Conservation (phyloP, 305 asterid species). For the Andrographis paniculata region DNA sequence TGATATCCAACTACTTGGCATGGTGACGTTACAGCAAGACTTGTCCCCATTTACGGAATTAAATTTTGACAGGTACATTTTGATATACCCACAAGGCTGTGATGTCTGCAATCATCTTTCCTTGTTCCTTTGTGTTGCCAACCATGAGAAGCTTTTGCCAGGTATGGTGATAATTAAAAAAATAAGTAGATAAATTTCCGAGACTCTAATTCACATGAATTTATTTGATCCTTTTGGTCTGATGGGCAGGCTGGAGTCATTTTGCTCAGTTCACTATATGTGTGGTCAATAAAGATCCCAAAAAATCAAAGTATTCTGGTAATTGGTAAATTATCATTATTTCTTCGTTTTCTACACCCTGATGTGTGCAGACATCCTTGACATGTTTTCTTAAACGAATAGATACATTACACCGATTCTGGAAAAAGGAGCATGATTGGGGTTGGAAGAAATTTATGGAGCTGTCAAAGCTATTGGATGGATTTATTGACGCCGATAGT, state of each 20-base stretch:
- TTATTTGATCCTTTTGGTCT: not conserved
- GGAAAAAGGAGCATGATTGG: slow-evolving; percentile 99
- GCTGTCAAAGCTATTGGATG: slow-evolving; percentile 82
- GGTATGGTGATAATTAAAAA: slow-evolving; percentile 34
- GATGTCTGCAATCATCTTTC: slow-evolving; percentile 98
- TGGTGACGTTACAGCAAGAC: no score
- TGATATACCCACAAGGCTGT: slow-evolving; percentile 97
- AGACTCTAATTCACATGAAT: not conserved
- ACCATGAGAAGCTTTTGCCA: slow-evolving; percentile 98
- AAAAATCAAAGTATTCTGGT: slow-evolving; percentile 97
- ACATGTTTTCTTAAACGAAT: slow-evolving; percentile 17
- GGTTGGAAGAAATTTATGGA: slow-evolving; percentile 99
- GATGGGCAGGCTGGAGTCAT: slow-evolving; percentile 86
- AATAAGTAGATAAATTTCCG: no score
- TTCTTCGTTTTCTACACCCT: not conserved
- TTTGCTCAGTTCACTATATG: slow-evolving; percentile 95
- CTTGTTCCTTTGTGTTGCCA: slow-evolving; percentile 93
- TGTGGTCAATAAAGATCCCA: slow-evolving; percentile 94
- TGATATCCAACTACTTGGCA: no score
- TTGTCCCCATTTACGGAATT: no score
- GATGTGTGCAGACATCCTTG: slow-evolving; percentile 1
- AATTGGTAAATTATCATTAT: slow-evolving; percentile 2
- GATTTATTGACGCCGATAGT: slow-evolving; percentile 81
- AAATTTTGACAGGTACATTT: slow-evolving; percentile 66
- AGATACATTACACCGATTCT: slow-evolving; percentile 96